Conservation (phyloP, 2,329 filamentous ascomycete genomes). For the Pseudodiploospora longispora region DNA sequence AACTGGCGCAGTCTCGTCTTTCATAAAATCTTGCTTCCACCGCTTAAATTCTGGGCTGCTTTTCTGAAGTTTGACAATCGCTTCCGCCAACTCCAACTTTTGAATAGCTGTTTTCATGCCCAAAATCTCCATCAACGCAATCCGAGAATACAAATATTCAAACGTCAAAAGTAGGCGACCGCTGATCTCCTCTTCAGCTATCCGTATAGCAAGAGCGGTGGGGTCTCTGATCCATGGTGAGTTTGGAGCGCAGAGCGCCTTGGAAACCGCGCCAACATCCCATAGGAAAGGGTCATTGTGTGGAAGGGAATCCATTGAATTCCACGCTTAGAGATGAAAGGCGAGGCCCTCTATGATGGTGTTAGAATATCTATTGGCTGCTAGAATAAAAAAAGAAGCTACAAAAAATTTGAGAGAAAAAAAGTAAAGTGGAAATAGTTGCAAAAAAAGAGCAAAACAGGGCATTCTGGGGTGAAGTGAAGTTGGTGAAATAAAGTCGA, state of each 20-base stretch:
- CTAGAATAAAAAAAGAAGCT: too few relatives aligned
- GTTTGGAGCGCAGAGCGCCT: slow-evolving; percentile 51
- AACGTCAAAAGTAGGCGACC: slow-evolving; percentile 56
- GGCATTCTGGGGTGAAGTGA: too few relatives aligned
- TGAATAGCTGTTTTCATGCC: slow-evolving; percentile 50
- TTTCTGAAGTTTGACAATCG: slow-evolving; percentile 47
- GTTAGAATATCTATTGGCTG: too few relatives aligned
- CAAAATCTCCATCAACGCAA: slow-evolving; percentile 45
- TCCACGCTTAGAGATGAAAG: too few relatives aligned
- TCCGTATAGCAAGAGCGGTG: slow-evolving; percentile 38
- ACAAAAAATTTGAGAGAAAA: too few relatives aligned
- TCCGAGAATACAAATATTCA: slow-evolving; percentile 41
- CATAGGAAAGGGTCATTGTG: slow-evolving; percentile 64
- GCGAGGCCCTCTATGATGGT: too few relatives aligned
- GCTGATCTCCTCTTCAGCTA: slow-evolving; percentile 57
- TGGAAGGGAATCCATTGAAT: slow-evolving; percentile 17
- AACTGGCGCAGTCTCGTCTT: slow-evolving; percentile 1
- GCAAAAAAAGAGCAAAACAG: too few relatives aligned
- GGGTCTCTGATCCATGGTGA: slow-evolving; percentile 45
- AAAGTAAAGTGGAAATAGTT: too few relatives aligned
- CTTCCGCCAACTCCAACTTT: slow-evolving; percentile 47
- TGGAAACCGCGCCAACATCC: slow-evolving; percentile 59
- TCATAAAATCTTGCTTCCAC: slow-evolving; percentile 19
- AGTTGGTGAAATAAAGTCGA: too few relatives aligned
- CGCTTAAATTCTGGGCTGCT: slow-evolving; percentile 41